Evolutionary conservation across 768 basidiomycete genomes (phyloP), one percentile per base, ranked within the genome.

Genomic region (Xerocomus potaroensis): DNA sequence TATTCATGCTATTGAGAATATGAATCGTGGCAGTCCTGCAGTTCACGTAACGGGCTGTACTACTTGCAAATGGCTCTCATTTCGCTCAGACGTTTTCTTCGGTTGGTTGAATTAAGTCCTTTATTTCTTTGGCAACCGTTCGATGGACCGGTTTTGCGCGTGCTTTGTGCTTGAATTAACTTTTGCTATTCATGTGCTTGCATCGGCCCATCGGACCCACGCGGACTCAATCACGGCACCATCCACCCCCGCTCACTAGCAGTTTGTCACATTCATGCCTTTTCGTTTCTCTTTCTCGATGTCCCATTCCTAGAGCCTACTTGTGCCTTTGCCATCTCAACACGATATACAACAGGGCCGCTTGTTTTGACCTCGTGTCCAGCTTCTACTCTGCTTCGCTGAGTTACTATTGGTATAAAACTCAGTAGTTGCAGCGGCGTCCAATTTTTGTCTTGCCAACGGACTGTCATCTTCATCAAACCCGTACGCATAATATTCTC

Each of bases 371-470:
- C 65, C 65, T 58, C 65, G 65, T 66, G 65, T 33, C 60, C 60
- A 66, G 64, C 62, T 68, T 66, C 66, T 63, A 54, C 63, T 60
- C 56, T 65, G 66, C 57, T 68, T 66, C 65, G 65, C 65, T 66
- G 65, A 66, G 65, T 66, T 66, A 66, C 59, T 68, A 67, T 67
- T 53, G 53, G 56, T 68, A 66, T 66, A 66, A 66, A 66, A 64
- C 66, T 64, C 66, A 64, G 64, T 57, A 56, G 58, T 62, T 67
- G 58, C 66, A 54, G 62, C 66, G 64, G 59, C 59, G 60, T 64
- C 58, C 65, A 62, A 68, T 66, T 66, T 68, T 49, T 56, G 62
- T 58, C 66, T 64, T 66, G 58, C 55, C 65, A 68, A 68, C 66
- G 33, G 41, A 64, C 65, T 49, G 60, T 61, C 65, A 66, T 55